Conservation (phyloP, 2,329 filamentous ascomycete genomes). For the Ophiostoma tasmaniense region DNA sequence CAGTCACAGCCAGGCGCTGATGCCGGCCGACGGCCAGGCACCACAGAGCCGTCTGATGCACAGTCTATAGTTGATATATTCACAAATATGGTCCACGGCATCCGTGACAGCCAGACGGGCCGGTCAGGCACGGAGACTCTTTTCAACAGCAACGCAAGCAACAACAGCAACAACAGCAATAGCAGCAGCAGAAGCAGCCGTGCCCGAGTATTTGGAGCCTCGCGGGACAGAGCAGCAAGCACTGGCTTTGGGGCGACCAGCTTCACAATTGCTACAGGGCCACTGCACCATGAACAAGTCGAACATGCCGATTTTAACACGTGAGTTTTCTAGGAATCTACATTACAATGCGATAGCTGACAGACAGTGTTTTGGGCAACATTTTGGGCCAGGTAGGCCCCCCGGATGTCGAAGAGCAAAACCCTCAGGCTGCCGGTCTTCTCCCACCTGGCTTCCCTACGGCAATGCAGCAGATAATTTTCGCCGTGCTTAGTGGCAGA, state of each 20-base stretch:
- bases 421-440: conserved; percentile 23
- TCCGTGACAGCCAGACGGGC: conserved; percentile 24
- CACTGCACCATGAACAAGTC: conserved; percentile 22
- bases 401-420: conserved; percentile 23
- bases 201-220: neutral
- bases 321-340: conserved; percentile 30
- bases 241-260: conserved; percentile 33
- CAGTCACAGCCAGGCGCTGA: neutral
- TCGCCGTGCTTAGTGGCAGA: neutral
- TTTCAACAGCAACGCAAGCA: neutral
- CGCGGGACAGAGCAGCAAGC: neutral
- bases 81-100: conserved; percentile 32
- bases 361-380: conserved; percentile 38
- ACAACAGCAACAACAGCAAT: neutral
- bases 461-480: conserved; percentile 36
- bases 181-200: neutral
- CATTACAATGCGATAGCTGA: neutral
- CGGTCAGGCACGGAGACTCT: conserved; percentile 13
- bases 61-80: conserved; percentile 36
- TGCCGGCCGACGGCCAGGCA: neutral
- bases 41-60: conserved; percentile 24
- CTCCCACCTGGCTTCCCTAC: conserved; percentile 18
- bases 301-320: conserved; percentile 34
- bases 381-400: conserved; percentile 31
- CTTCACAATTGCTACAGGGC: conserved; percentile 40